Evolutionary conservation across 23 red algal genomes (phyloP).

Genomic region (Gracilariopsis chorda): DNA sequence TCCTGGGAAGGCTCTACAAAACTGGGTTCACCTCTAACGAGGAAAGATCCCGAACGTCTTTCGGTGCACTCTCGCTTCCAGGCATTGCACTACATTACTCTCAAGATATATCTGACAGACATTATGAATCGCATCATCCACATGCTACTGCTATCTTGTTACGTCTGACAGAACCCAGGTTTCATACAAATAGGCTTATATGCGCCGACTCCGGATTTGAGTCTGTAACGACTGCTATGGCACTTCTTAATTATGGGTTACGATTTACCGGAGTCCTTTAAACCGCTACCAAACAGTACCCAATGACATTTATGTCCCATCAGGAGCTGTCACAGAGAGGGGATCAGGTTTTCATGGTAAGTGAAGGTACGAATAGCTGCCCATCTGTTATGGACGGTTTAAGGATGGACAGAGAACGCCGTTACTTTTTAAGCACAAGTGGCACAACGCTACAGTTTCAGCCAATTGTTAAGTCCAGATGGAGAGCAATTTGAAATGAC

Average conservation of each 20-base stretch:
- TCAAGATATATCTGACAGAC: too few relatives aligned
- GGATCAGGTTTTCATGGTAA: background rate
- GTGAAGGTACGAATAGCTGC: background rate
- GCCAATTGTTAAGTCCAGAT: background rate
- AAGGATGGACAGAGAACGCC: conserved; percentile 19
- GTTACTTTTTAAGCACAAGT: background rate
- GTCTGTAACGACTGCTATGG: background rate
- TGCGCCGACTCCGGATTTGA: conserved; percentile 14
- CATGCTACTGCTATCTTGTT: too few relatives aligned
- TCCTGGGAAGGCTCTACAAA: too few relatives aligned
- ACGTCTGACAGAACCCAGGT: background rate
- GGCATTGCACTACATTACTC: too few relatives aligned
- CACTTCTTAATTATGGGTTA: background rate
- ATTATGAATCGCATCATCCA: too few relatives aligned
- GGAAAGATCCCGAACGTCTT: too few relatives aligned
- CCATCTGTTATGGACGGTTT: background rate
- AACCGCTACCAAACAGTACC: conserved; percentile 13
- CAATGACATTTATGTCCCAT: background rate
- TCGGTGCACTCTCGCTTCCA: too few relatives aligned
- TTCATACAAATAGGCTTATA: background rate
- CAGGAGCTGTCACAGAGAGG: background rate
- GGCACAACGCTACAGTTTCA: background rate
- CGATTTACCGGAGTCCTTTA: conserved; percentile 36
- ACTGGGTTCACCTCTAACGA: too few relatives aligned
- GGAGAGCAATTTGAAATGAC: background rate